Evolutionary conservation across 441 rosid genomes (phyloP), one percentile per base, ranked within the genome.

Genomic region (Jatropha podagrica): DNA sequence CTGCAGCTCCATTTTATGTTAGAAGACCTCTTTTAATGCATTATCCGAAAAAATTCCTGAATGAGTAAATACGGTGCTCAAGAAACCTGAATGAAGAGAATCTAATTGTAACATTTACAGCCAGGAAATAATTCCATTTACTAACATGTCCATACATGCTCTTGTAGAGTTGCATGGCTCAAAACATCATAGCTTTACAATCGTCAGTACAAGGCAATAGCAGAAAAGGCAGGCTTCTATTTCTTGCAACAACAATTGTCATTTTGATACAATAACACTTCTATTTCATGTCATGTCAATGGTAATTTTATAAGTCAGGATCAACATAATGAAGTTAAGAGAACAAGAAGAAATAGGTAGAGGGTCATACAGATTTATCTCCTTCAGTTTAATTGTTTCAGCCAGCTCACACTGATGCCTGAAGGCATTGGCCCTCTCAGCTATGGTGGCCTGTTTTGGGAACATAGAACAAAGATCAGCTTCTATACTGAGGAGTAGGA

Each of bases 371-470:
- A 96, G 99, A 83, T 94, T 96, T 87, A 94, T 94, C 84, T 94
- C 98, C 88, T 96, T 96, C 86, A 94, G 80, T 81, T 94, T 96
- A 14, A 94, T 88, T 74, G 97, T 91, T 88, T 94, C 99, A 59
- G 97, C 93, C 79, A 96, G 83, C 83, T 96, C 99, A 81, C 93
- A 96, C 69, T 92, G 98, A 75, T 86, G 98, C 87, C 86, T 92
- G 88, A 94, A 96, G 71, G 97, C 97, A 74, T 82, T 90, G 80
- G 89, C 96, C 86, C 99, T 87, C 79, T 96, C 99, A 76, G 86
- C 94, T 73, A 94, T 92, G n/a, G 97, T 90, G 61, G 95, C 96
- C 99, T 96, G 90, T 77, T 79, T 61, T 40, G 32, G n/a, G 72
- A 75, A 77, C 75, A 82, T 4, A 78, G 7, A 77, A 37, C 62